Evolutionary conservation across 164 flowering plant species (phyloP).

Genomic region (Euptelea pleiosperma): DNA sequence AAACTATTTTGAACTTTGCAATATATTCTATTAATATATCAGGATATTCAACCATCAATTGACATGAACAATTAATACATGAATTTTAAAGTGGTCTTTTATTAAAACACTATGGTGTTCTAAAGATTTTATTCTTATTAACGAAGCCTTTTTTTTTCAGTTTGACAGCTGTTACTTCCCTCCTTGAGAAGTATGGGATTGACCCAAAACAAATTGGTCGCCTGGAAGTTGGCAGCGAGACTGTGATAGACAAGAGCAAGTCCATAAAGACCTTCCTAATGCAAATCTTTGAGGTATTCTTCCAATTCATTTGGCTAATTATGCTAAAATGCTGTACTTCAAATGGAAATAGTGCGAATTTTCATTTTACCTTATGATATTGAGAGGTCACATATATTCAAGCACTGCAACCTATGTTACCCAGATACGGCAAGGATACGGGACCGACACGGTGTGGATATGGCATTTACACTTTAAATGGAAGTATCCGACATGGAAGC

Average conservation of each 20-base stretch:
- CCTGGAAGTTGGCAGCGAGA: slow-evolving; percentile 98
- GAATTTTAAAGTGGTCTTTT: not conserved
- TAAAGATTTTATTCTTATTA: slow-evolving; percentile 4
- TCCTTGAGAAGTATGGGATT: slow-evolving; percentile 81
- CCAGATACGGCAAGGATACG: too few species aligned
- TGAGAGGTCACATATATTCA: not conserved
- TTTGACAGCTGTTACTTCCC: slow-evolving; percentile 84
- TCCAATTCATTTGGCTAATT: slow-evolving; percentile 1
- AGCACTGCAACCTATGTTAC: too few species aligned
- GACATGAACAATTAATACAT: not conserved
- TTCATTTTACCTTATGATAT: too few species aligned
- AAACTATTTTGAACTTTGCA: not conserved
- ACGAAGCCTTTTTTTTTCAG: slow-evolving; percentile 34
- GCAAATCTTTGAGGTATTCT: slow-evolving; percentile 89
- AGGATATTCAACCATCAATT: not conserved
- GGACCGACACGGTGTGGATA: too few species aligned
- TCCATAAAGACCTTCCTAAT: slow-evolving; percentile 98
- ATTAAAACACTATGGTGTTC: slow-evolving; percentile 1
- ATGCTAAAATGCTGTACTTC: too few species aligned
- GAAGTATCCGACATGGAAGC: too few species aligned
- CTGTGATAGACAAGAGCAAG: slow-evolving; percentile 99
- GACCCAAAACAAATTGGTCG: slow-evolving; percentile 94
- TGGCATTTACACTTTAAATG: too few species aligned
- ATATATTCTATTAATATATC: not conserved
- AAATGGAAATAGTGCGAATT: too few species aligned